Conservation (phyloP, 2,329 filamentous ascomycete species). For the Fusarium metavorans region DNA sequence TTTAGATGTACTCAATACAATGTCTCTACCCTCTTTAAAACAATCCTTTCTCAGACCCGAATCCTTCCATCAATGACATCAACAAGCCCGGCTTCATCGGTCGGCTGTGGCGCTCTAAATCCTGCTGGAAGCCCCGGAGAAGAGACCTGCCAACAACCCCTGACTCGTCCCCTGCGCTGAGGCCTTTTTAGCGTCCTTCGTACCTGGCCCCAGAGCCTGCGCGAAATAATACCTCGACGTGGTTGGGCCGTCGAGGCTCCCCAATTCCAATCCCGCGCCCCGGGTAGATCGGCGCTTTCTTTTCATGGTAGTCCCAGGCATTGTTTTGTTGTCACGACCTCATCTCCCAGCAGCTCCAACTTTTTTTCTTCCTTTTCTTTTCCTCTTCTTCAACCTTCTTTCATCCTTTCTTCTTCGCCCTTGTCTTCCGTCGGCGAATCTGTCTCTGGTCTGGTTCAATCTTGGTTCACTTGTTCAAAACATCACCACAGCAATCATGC, state of each 20-base stretch:
- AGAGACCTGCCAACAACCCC: constrained; percentile 11
- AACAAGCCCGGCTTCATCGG: background rate
- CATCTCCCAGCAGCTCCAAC: constrained; percentile 19
- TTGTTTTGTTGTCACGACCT: constrained; percentile 24
- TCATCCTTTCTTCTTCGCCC: constrained; percentile 14
- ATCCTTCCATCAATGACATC: constrained; percentile 3
- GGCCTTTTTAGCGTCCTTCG: constrained; percentile 7
- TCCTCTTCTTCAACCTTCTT: constrained; percentile 3
- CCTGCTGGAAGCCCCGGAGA: constrained; percentile 23
- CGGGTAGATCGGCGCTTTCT: constrained; percentile 28
- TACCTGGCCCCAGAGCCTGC: constrained; percentile 5
- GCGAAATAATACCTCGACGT: constrained; percentile 37
- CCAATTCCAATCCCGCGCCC: constrained; percentile 27
- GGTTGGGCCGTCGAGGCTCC: constrained; percentile 29
- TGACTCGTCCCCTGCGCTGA: constrained; percentile 17
- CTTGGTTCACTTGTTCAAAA: background rate
- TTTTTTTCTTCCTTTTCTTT: constrained; percentile 5
- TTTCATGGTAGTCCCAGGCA: background rate
- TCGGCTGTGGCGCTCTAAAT: constrained; percentile 19
- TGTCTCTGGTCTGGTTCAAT: background rate
- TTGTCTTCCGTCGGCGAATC: constrained; percentile 31
- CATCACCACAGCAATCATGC: constrained; percentile 43
- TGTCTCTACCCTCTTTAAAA: background rate
- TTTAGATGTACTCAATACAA: background rate
- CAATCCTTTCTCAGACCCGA: background rate